These are phyloP conservation scores for Cordia subcordata DNA, from an alignment of 257 asterid genomes.

Conservation along the genomic window DNA sequence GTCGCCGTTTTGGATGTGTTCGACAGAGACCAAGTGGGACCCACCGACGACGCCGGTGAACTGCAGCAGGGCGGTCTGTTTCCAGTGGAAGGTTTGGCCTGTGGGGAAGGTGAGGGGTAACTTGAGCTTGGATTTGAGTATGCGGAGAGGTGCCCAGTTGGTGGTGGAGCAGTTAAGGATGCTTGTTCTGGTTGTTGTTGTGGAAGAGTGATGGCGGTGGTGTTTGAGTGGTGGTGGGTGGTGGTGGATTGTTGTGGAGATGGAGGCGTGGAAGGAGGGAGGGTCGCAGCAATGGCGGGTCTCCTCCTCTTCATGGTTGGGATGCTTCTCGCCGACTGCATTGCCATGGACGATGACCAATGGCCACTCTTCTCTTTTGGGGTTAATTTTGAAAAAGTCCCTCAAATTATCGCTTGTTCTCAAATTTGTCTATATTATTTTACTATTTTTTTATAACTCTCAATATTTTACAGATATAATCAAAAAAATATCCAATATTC, in stretches of 20 bases:
- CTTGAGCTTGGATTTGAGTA: constrained; percentile 65
- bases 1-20: constrained; percentile 55
- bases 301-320: neutral
- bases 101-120: constrained; percentile 95
- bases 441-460: too few relatives aligned
- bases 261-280: constrained; percentile 29
- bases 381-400: too few relatives aligned
- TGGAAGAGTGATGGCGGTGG: neutral
- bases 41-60: constrained; percentile 80
- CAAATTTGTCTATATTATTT: too few relatives aligned
- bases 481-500: too few relatives aligned
- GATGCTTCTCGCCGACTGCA: too few relatives aligned
- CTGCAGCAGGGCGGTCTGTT: constrained; percentile 61
- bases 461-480: too few relatives aligned
- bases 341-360: too few relatives aligned
- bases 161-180: constrained; percentile 31
- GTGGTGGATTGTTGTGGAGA: constrained; percentile 22
- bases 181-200: constrained; percentile 26
- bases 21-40: constrained; percentile 68
- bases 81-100: constrained; percentile 96
- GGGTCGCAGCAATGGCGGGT: neutral
- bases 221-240: constrained; percentile 11
- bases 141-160: constrained; percentile 55
- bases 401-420: too few relatives aligned
- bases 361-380: too few relatives aligned